Evolutionary conservation across 352 stramenopile genomes (phyloP), one percentile per base, ranked within the genome.

Genomic region (Phytopythium aichiense): DNA sequence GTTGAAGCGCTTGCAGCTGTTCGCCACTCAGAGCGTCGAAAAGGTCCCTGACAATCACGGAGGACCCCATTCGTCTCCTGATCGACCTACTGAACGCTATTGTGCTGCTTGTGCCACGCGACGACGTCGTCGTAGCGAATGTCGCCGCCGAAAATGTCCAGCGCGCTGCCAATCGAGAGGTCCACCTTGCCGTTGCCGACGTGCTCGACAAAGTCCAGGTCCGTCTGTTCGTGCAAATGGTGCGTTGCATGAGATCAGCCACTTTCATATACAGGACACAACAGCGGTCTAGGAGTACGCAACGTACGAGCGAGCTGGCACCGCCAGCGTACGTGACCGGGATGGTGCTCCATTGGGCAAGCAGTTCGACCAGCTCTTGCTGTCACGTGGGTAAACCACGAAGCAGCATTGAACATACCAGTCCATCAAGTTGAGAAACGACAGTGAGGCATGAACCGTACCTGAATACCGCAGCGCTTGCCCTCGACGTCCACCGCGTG

Each of bases 401-500:
- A 45, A n/a, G 16, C 38, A n/a, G 16, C 1, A 45, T 45, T 45
- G 38, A 45, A 6, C 16, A 18, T 22, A 18, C 4, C 1, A 45
- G 4, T n/a, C 4, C 15, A 31, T 15, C 33, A 48, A 46, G 3
- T 28, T 46, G 30, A 25, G 33, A 35, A 61, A 16, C 35, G 25
- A 55, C 1, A 31, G 6, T 31, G 16, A 23, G 20, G 7, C 8
- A 15, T 18, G 16, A n/a, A 6, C 1, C 33, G 22, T 60, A 93
- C 85, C 73, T 98, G 81, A 58, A 99, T 98, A 4, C 95, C 95
- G 64, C 91, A 97, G 35, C 91, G 83, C 71, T 97, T 98, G 56
- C 97, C 97, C 83, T 99, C 97, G 18, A 98, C 97, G 51, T 99
- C 97, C 18, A 99, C 97, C 0, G 96, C 97, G 73, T 99, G 97